These are phyloP conservation scores for Monosporozyma solicola DNA, from an alignment of 805 yeast species.

Conservation along the genomic window DNA sequence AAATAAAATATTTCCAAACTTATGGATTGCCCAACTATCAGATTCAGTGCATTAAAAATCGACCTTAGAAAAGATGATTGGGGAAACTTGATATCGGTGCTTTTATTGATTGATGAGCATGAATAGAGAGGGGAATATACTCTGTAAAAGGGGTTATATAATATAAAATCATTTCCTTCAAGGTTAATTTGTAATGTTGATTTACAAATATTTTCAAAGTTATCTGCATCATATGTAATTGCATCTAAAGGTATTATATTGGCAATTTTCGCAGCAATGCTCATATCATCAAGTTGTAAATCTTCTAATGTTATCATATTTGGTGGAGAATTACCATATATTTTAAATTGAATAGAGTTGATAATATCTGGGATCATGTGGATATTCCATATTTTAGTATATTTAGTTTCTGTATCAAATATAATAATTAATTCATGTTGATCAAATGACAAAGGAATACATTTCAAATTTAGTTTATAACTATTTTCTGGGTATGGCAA, in stretches of 20 bases:
- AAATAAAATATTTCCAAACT: constrained; percentile 13
- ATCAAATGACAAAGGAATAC: constrained; percentile 29
- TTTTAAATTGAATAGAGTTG: constrained; percentile 19
- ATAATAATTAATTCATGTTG: constrained; percentile 57
- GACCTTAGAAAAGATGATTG: background rate
- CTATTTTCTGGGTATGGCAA: constrained; percentile 31
- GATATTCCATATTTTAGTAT: constrained; percentile 43
- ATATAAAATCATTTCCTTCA: constrained; percentile 32
- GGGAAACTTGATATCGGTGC: background rate
- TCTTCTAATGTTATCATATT: constrained; percentile 13
- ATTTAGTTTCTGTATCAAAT: constrained; percentile 34
- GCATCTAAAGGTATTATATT: background rate
- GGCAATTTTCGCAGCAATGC: background rate
- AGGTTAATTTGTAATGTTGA: constrained; percentile 16
- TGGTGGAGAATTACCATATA: constrained; percentile 23
- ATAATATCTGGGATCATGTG: constrained; percentile 20
- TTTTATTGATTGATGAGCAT: background rate
- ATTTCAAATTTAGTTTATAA: constrained; percentile 19
- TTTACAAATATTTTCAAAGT: background rate
- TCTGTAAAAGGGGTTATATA: constrained; percentile 26
- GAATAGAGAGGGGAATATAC: constrained; percentile 16
- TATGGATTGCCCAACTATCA: background rate
- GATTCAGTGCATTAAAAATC: background rate
- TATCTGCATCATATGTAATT: background rate
- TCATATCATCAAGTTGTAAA: background rate